Base-by-base conservation (phyloP, 129 eudicot genomes). In the Chrysanthemum makinoi region DNA sequence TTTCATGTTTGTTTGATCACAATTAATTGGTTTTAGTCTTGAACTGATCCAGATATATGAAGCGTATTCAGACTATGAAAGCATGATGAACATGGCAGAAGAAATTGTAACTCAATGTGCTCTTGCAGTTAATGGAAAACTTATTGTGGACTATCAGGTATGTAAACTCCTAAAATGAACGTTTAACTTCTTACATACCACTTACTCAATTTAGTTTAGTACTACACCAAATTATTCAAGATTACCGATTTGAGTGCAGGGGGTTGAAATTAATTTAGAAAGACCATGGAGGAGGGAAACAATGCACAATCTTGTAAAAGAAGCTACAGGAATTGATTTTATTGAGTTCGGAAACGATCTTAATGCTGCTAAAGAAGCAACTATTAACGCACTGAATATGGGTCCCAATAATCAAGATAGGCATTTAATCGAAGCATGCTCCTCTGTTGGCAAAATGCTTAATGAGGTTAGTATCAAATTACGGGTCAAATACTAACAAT, bases 51-150 rank as follows among this genome's bases (percentile, higher is more conserved):
- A 95, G 99, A 86, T 95, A 77, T 95, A 95, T 52, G 99, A 95
- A 84, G 99, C 99, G 63, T 95, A 95, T 81, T 89, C 99, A 15
- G 99, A 95, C 82, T 95, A 95, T 47, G 86, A 84, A 86, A 90
- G 91, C 79, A 95, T 95, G 99, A 95, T 95, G 99, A 81, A 82
- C 80, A 82, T 95, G 96, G 88, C 96, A 5, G 99, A 95, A 83
- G 97, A 88, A 66, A 95, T 95, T 65, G 83, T 95, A 24, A 95
- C 91, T 73, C 88, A 72, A 70, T 95, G 97, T 81, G 87, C 97
- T 77, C 87, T 86, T 81, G 94, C 99, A 73, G 94, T 95, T 68
- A 80, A 83, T 73, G 99, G 95, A 69, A 88, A 84, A 59, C 99
- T 95, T 81, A 84, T 67, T 28, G 80, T 90, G 28, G 89, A 95